Conservation (phyloP, 1,139 yeast species). For the Sugiyamaella neomexicana region DNA sequence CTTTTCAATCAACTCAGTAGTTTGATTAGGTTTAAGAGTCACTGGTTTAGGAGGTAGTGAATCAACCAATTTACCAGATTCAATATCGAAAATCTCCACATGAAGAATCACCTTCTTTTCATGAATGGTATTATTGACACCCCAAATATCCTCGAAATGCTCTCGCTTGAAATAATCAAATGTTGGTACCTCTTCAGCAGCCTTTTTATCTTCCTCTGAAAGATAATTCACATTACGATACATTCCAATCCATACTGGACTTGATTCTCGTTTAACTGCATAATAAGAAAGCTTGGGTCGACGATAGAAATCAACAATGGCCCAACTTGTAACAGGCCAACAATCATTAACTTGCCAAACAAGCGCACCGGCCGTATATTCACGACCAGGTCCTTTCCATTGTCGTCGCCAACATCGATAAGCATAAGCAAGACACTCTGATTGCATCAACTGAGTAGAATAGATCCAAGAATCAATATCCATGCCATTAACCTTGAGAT, state of each 20-base stretch:
- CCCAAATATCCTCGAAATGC: constrained; percentile 45
- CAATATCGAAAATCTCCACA: constrained; percentile 41
- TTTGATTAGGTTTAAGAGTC: constrained; percentile 39
- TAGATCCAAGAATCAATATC: constrained; percentile 49
- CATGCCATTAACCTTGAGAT: constrained; percentile 40
- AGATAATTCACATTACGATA: constrained; percentile 36
- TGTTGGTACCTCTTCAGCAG: constrained; percentile 20
- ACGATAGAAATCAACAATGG: constrained; percentile 45
- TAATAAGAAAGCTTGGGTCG: constrained; percentile 50
- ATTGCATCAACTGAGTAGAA: constrained; percentile 52
- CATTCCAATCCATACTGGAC: constrained; percentile 43
- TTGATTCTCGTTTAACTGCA: constrained; percentile 48
- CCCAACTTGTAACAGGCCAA: constrained; percentile 54
- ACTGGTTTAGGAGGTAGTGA: constrained; percentile 25
- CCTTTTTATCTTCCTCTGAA: constrained; percentile 16
- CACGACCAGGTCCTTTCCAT: constrained; percentile 45
- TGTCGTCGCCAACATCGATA: constrained; percentile 50
- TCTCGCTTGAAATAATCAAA: constrained; percentile 20
- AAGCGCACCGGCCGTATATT: constrained; percentile 46
- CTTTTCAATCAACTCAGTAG: constrained; percentile 39
- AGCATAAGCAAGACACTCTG: constrained; percentile 51
- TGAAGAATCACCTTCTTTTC: constrained; percentile 36
- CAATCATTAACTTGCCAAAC: constrained; percentile 57
- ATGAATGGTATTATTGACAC: constrained; percentile 40
- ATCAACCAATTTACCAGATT: constrained; percentile 38